Evolutionary conservation across 306 rosid genomes (phyloP).

Genomic region (Benincasa hispida): DNA sequence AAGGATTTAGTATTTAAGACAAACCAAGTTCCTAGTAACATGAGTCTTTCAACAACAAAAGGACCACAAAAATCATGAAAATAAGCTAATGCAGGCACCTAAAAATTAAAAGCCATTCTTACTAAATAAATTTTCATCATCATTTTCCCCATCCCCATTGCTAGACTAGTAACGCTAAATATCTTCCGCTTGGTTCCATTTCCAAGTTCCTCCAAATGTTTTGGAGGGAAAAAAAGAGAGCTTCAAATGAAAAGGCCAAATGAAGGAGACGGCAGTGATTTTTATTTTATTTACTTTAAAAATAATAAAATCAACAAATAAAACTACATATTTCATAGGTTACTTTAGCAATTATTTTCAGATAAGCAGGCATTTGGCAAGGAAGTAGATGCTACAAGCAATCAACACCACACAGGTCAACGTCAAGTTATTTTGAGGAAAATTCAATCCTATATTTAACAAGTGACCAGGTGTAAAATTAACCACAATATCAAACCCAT

Average conservation of each 20-base stretch:
- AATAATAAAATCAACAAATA: background rate
- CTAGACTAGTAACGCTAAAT: background rate
- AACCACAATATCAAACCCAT: conserved; percentile 19
- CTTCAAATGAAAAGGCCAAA: background rate
- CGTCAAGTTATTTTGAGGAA: background rate
- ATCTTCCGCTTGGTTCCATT: background rate
- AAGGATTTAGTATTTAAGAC: no score
- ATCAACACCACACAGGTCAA: background rate
- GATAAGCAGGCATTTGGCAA: background rate
- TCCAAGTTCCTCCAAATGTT: background rate
- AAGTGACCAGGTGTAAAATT: conserved; percentile 2
- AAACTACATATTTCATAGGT: background rate
- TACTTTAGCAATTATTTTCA: background rate
- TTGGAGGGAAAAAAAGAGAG: background rate
- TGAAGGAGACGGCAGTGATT: background rate
- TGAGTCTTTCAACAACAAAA: background rate
- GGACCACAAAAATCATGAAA: background rate
- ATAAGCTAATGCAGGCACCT: background rate
- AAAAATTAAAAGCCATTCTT: background rate
- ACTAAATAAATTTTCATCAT: background rate
- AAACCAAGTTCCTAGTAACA: background rate
- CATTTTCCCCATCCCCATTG: background rate
- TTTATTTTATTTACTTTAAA: background rate
- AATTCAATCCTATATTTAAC: conserved; percentile 2
- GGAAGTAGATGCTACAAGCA: background rate